Base-by-base conservation (phyloP, 164 flowering plant species). In the Umbellularia californica region DNA sequence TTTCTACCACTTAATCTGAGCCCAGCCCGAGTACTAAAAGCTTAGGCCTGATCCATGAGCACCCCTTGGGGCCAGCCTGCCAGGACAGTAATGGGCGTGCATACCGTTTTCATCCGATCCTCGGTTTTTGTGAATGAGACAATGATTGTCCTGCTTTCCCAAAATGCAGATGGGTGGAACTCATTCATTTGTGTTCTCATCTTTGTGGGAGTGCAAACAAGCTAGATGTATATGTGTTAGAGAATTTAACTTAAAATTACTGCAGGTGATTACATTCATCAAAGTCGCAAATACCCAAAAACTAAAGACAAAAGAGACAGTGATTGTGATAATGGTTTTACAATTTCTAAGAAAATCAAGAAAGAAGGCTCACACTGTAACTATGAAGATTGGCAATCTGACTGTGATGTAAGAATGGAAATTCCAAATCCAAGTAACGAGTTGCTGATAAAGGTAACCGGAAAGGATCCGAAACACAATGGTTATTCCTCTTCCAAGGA, bases 281-380 rank as follows among this genome's bases (percentile, higher is more conserved):
- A 72, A 58, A 35, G 50, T 35, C 64, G 69, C 19, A 86, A 79
- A 76, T 81, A 74, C 72, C 74, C 74, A 64, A 90, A 85, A 79
- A 60, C 71, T 51, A 88, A 84, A 70, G 77, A 75, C 77, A 85
- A 83, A 85, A 82, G 87, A 78, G 85, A 69, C 25, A 24, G 72
- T 68, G 84, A 83, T 72, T 84, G 77, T 75, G 88, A 85, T 74
- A 70, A 33, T 79, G n/a, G 60, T 55, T 75, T 64, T 73, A 84
- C 72, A 78, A 75, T 78, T 62, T 80, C 87, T 70, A 93, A 95
- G 89, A 93, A 91, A 82, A 66, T 73, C 9, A 91, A 85, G 89
- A 79, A 72, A 35, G 90, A 80, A 60, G 80, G 67, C 20, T 47
- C 76, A 52, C 79, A 69, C 52, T 41, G n/a, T 77, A 47, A 71